Evolutionary conservation across 2,329 filamentous ascomycete species (phyloP).

Genomic region (Aspergillus sp.): DNA sequence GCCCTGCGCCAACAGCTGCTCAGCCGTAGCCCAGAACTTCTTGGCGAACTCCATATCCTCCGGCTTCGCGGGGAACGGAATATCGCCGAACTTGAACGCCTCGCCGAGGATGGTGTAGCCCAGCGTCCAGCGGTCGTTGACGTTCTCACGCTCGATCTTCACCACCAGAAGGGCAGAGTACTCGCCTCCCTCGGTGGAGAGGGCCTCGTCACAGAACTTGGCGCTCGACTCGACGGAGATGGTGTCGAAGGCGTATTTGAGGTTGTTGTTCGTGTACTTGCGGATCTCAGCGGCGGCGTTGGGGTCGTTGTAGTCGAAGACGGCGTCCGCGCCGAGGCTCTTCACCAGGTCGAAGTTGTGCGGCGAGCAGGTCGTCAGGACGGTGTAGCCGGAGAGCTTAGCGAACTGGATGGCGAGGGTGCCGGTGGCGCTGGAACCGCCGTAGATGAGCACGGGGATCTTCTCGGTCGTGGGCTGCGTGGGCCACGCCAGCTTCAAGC

Average conservation of each 20-base stretch:
- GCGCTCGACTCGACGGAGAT: slow-evolving; percentile 29
- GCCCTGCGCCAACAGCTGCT: slow-evolving; percentile 42
- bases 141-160: slow-evolving; percentile 28
- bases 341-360: slow-evolving; percentile 33
- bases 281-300: slow-evolving; percentile 27
- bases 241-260: slow-evolving; percentile 36
- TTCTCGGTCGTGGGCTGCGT: slow-evolving; percentile 17
- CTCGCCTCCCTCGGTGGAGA: slow-evolving; percentile 30
- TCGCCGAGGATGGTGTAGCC: slow-evolving; percentile 35
- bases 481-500: slow-evolving; percentile 26
- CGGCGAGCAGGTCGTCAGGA: slow-evolving; percentile 36
- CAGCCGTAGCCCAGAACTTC: slow-evolving; percentile 41
- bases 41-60: slow-evolving; percentile 46
- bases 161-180: slow-evolving; percentile 27
- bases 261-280: slow-evolving; percentile 27
- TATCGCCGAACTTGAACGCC: slow-evolving; percentile 26
- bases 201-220: slow-evolving; percentile 30
- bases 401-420: slow-evolving; percentile 40
- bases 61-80: slow-evolving; percentile 27
- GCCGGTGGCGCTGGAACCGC: slow-evolving; percentile 39
- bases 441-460: slow-evolving; percentile 37
- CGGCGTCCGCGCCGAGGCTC: slow-evolving; percentile 30
- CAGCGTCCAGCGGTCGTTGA: slow-evolving; percentile 28
- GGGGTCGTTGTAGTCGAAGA: slow-evolving; percentile 33
- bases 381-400: slow-evolving; percentile 32